Conservation (phyloP, 2,329 filamentous ascomycete species). For the Apiospora aurea region DNA sequence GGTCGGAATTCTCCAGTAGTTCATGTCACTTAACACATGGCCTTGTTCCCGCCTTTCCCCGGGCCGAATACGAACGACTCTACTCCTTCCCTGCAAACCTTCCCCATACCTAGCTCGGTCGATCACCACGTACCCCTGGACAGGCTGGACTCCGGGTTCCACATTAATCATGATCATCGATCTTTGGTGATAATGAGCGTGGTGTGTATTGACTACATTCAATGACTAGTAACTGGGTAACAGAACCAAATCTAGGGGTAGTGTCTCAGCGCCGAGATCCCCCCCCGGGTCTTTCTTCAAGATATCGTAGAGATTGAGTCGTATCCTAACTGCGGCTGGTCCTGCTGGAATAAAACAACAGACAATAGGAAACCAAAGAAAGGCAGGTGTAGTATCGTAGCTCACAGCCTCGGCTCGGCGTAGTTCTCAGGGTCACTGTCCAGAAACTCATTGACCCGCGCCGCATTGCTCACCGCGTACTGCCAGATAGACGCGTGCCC, state of each 20-base stretch:
- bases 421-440: constrained; percentile 11
- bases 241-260: background rate
- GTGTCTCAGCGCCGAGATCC: background rate
- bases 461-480: background rate
- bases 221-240: background rate
- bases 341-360: background rate
- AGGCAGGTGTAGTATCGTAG: background rate
- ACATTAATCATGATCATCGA: background rate
- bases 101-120: background rate
- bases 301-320: background rate
- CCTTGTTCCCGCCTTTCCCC: background rate
- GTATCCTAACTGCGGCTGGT: background rate
- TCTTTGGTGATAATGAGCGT: background rate
- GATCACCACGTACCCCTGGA: background rate
- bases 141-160: too few species aligned
- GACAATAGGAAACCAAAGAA: background rate
- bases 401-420: background rate
- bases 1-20: background rate
- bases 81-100: background rate
- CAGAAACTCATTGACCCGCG: constrained; percentile 19
- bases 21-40: background rate
- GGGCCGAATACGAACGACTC: background rate
- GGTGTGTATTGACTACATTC: background rate
- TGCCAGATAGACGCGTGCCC: constrained; percentile 20
- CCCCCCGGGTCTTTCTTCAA: too few species aligned